A percentile compares a stretch with the other conserved stretches of the same genome.
Evolutionary conservation across 257 asterid genomes (phyloP).

Genomic region (Scutellaria galericulata): DNA sequence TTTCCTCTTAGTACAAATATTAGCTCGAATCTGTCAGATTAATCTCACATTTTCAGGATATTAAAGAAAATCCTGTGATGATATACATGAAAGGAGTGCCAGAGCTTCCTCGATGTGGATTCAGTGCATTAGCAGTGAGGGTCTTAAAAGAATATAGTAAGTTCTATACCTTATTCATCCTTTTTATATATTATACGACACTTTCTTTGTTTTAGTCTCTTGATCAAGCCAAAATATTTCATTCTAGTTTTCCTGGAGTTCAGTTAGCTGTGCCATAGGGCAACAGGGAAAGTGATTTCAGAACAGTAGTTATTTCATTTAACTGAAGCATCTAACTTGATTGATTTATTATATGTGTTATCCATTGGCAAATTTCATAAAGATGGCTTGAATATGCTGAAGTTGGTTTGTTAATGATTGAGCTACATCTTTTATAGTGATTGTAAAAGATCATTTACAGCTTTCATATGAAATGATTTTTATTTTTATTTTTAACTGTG

Average conservation of each 20-base stretch:
- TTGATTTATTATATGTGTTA: not conserved
- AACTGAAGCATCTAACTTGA: constrained; percentile 3
- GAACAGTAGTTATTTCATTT: constrained; percentile 8
- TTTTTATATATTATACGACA: not conserved
- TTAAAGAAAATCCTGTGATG: constrained; percentile 93
- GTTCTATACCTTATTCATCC: constrained; percentile 30
- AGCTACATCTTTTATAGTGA: not conserved
- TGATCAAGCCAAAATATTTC: not conserved
- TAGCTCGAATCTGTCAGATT: constrained; percentile 31
- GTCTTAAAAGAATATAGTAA: constrained; percentile 85
- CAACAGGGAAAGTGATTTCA: no score
- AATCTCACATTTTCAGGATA: constrained; percentile 61
- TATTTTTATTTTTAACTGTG: not conserved
- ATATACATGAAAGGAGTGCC: constrained; percentile 98
- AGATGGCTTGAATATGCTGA: constrained; percentile 10
- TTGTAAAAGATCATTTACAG: not conserved
- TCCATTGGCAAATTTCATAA: not conserved
- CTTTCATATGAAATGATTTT: constrained; percentile 8
- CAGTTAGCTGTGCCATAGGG: no score
- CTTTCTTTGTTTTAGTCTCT: constrained; percentile 15
- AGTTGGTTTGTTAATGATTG: not conserved
- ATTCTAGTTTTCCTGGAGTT: not conserved
- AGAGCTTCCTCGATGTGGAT: constrained; percentile 89
- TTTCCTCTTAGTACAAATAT: constrained; percentile 11
- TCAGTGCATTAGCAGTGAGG: constrained; percentile 90